Percentiles rank a stretch among this genome's conserved stretches.
Conservation (phyloP, 176 grass and related monocot genomes). For the Rhynchospora pubera region DNA sequence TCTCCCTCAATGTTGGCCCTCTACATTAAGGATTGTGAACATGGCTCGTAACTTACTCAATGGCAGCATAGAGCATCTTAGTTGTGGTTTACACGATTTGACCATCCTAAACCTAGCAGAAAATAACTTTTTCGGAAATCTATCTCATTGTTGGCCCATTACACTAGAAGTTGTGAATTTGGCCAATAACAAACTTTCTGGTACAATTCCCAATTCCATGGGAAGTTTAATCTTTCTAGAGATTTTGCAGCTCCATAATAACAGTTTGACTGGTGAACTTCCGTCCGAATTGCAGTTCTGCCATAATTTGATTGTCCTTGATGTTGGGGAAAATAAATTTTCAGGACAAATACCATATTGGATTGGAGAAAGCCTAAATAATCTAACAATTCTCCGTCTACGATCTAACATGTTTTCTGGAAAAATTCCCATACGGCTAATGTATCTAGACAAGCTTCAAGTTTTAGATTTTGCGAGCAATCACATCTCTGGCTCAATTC, state of each 20-base stretch:
- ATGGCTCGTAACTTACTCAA: neutral
- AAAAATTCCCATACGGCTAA: neutral
- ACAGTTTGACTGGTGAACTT: slow-evolving; percentile 26
- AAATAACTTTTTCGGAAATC: slow-evolving; percentile 16
- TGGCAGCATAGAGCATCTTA: neutral
- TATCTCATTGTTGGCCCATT: slow-evolving; percentile 9
- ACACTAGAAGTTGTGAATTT: neutral
- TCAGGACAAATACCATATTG: neutral
- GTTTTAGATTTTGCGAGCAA: neutral
- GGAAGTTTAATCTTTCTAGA: neutral
- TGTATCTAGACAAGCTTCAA: neutral
- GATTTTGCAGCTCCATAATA: slow-evolving; percentile 20
- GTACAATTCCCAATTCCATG: slow-evolving; percentile 13
- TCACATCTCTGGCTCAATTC: neutral
- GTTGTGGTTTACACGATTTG: slow-evolving; percentile 17
- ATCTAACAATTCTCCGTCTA: neutral
- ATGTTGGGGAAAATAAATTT: neutral
- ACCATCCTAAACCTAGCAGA: neutral
- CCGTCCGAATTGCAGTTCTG: slow-evolving; percentile 12
- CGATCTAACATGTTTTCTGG: neutral
- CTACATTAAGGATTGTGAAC: neutral
- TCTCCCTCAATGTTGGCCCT: slow-evolving; percentile 23
- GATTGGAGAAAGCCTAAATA: neutral
- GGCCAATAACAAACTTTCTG: slow-evolving; percentile 16
- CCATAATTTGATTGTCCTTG: slow-evolving; percentile 13